phyloP scores from a whole-genome alignment of 2,329 filamentous ascomycete species.

The Pyricularia sp. region DNA sequence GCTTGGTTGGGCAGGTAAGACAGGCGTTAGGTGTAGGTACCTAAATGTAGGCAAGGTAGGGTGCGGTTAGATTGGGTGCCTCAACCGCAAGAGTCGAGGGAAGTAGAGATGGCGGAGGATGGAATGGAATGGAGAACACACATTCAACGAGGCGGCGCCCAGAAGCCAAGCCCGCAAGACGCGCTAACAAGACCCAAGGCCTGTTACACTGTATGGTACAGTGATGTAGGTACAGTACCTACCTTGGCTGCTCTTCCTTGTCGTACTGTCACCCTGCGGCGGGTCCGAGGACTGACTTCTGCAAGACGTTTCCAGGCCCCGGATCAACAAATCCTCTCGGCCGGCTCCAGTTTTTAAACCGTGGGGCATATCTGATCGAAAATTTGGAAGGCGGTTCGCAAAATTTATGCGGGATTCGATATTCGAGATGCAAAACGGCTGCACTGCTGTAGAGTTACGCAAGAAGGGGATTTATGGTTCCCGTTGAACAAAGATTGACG shows the following conservation, averaged over 20 bases:
- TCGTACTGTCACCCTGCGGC: not conserved
- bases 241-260: not conserved
- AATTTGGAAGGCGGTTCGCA: not conserved
- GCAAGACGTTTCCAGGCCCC: not conserved
- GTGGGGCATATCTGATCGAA: not conserved
- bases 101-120: not conserved
- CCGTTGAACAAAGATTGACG: not conserved
- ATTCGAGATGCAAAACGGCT: not conserved
- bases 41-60: not conserved
- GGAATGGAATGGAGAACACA: slow-evolving; percentile 3
- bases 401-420: not conserved
- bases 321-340: not conserved
- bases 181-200: not conserved
- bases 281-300: not conserved
- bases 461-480: not conserved
- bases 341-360: not conserved
- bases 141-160: not conserved
- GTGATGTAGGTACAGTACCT: not conserved
- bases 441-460: not conserved
- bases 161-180: not conserved
- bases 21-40: too few relatives aligned
- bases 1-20: too few relatives aligned
- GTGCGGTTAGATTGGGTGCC: not conserved
- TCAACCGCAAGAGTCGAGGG: not conserved
- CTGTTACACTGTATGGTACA: not conserved